Evolutionary conservation across 1,284 basidiomycete genomes (phyloP).

Genomic region (Cryptococcus hybrid): DNA sequence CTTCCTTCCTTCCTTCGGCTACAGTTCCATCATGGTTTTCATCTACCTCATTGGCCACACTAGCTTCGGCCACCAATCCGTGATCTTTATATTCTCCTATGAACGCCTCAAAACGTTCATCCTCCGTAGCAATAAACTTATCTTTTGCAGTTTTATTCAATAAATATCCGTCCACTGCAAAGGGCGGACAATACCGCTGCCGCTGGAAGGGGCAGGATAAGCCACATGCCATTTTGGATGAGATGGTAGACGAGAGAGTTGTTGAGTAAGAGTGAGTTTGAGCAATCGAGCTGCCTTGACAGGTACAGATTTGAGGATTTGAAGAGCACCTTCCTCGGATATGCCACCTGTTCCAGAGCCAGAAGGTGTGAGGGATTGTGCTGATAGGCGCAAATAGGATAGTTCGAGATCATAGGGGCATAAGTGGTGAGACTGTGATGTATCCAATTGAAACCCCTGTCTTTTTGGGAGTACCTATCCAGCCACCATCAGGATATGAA

Average conservation of each 20-base stretch:
- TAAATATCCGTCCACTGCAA: slow-evolving; percentile 46
- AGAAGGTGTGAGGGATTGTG: slow-evolving; percentile 19
- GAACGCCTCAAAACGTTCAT: slow-evolving; percentile 74
- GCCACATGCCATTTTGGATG: slow-evolving; percentile 22
- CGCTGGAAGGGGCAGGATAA: slow-evolving; percentile 3
- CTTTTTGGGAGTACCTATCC: slow-evolving; percentile 17
- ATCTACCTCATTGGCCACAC: slow-evolving; percentile 37
- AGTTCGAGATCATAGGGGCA: slow-evolving; percentile 75
- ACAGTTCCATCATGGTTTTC: slow-evolving; percentile 53
- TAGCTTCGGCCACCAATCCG: slow-evolving; percentile 63
- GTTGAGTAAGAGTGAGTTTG: slow-evolving; percentile 62
- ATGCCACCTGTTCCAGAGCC: slow-evolving; percentile 50
- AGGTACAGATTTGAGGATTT: slow-evolving; percentile 81
- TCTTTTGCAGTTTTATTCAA: slow-evolving; percentile 53
- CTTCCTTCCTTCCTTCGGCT: slow-evolving; percentile 48
- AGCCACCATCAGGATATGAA: slow-evolving; percentile 12
- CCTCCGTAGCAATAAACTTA: slow-evolving; percentile 81
- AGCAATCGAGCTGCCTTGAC: slow-evolving; percentile 80
- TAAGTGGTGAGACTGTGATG: slow-evolving; percentile 88
- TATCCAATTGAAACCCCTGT: slow-evolving; percentile 71
- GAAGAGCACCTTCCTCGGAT: slow-evolving; percentile 74
- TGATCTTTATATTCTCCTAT: slow-evolving; percentile 89
- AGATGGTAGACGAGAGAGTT: slow-evolving; percentile 60
- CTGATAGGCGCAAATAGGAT: slow-evolving; percentile 47
- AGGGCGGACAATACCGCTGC: slow-evolving; percentile 26